Evolutionary conservation across 2,329 filamentous ascomycete genomes (phyloP).

Genomic region (Lachnellula cervina): DNA sequence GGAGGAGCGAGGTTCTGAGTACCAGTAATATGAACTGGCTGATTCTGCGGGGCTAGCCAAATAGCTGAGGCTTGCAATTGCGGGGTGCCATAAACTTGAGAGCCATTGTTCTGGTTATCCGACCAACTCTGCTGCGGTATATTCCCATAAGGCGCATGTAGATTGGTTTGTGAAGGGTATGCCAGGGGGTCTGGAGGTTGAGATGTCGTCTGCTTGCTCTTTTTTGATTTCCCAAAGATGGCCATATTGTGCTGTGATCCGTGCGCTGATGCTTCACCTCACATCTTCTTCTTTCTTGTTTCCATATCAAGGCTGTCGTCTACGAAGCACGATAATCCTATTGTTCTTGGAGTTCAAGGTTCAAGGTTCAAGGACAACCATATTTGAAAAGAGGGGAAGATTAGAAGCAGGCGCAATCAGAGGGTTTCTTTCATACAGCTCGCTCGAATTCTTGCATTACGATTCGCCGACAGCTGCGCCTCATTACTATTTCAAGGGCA

Average conservation of each 20-base stretch:
- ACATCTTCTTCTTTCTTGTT: conserved; percentile 9
- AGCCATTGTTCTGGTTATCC: conserved; percentile 11
- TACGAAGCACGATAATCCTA: not conserved
- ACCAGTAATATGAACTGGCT: conserved; percentile 15
- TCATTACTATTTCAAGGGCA: conserved; percentile 13
- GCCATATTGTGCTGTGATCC: conserved; percentile 13
- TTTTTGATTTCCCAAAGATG: conserved; percentile 29
- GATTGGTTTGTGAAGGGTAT: conserved; percentile 4
- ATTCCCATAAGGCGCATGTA: conserved; percentile 3
- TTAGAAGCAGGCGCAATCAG: not conserved
- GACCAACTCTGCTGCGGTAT: conserved; percentile 11
- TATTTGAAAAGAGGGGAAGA: conserved; percentile 1
- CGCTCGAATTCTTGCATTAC: conserved; percentile 1
- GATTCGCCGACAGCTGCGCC: conserved; percentile 24
- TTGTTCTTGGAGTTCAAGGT: not conserved
- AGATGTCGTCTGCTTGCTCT: conserved; percentile 15
- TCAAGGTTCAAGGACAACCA: not conserved
- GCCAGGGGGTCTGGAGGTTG: conserved; percentile 2
- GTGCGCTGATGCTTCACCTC: not conserved
- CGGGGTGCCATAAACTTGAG: conserved; percentile 5
- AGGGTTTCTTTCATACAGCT: not conserved
- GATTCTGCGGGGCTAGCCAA: not conserved
- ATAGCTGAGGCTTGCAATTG: conserved; percentile 14
- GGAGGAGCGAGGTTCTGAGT: conserved; percentile 16
- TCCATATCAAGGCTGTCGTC: not conserved